Percentiles rank a stretch among this genome's conserved stretches.
Conservation (phyloP, 2,329 filamentous ascomycete genomes). For the Cytospora schulzeri region DNA sequence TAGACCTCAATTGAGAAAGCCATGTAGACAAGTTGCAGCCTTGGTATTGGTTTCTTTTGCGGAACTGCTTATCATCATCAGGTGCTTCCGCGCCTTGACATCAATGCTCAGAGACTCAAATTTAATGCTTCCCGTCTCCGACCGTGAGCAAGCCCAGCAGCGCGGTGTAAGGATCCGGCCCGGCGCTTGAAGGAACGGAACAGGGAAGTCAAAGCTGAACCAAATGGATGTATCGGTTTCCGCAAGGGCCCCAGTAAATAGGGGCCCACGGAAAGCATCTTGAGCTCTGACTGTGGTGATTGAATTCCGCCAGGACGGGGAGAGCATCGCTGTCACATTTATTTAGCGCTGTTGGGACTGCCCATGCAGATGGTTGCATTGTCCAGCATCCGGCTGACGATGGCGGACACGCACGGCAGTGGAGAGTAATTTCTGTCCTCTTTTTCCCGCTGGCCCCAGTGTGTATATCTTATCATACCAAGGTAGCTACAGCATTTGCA, state of each 20-base stretch:
- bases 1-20: background rate
- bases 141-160: background rate
- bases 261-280: slow-evolving; percentile 7
- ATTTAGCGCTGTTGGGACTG: slow-evolving; percentile 4
- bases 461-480: background rate
- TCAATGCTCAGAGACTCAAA: background rate
- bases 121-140: background rate
- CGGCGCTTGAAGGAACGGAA: background rate
- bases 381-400: background rate
- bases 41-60: background rate
- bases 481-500: background rate
- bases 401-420: background rate
- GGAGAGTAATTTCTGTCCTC: background rate
- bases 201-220: slow-evolving; percentile 3
- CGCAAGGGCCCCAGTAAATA: slow-evolving; percentile 6
- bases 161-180: background rate
- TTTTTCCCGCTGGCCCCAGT: background rate
- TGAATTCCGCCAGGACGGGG: background rate
- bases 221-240: slow-evolving; percentile 1
- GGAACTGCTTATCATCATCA: background rate
- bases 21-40: background rate
- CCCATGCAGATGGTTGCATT: background rate
- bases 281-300: background rate
- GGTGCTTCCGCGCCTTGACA: background rate
- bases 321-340: slow-evolving; percentile 5